Evolutionary conservation across 495 filamentous ascomycete species (phyloP).

Genomic region (Parathielavia hyrcaniae): DNA sequence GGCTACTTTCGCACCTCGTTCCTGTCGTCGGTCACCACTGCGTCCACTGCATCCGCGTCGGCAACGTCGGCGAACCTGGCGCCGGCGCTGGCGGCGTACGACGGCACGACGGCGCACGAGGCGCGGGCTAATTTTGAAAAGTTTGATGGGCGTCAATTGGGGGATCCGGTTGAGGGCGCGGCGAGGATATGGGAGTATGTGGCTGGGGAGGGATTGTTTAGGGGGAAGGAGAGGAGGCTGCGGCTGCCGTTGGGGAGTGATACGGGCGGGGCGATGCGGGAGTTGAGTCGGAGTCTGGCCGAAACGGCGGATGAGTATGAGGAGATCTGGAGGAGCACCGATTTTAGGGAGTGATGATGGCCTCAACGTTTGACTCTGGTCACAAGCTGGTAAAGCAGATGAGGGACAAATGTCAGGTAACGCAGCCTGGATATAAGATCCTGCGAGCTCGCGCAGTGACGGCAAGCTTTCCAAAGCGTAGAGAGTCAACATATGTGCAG

Average conservation of each 20-base stretch:
- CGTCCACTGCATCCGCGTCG: not conserved
- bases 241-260: constrained; percentile 6
- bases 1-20: constrained; percentile 1
- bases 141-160: not conserved
- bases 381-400: too few species aligned
- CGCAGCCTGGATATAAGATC: not conserved
- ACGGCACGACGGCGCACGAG: not conserved
- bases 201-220: not conserved
- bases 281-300: not conserved
- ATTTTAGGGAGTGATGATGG: not conserved
- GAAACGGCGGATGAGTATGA: constrained; percentile 2
- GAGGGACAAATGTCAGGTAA: not conserved
- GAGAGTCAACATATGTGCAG: not conserved
- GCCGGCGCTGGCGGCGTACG: not conserved
- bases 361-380: too few species aligned
- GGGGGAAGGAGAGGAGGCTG: not conserved
- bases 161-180: not conserved
- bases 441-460: not conserved
- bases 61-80: not conserved
- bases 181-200: constrained; percentile 1
- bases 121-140: not conserved
- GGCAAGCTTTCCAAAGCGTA: not conserved
- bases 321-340: not conserved
- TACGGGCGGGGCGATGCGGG: not conserved
- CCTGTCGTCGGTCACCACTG: not conserved